These are phyloP conservation scores for Pyrenophora graminea DNA, from an alignment of 2,329 filamentous ascomycete species.

Conservation along the genomic window DNA sequence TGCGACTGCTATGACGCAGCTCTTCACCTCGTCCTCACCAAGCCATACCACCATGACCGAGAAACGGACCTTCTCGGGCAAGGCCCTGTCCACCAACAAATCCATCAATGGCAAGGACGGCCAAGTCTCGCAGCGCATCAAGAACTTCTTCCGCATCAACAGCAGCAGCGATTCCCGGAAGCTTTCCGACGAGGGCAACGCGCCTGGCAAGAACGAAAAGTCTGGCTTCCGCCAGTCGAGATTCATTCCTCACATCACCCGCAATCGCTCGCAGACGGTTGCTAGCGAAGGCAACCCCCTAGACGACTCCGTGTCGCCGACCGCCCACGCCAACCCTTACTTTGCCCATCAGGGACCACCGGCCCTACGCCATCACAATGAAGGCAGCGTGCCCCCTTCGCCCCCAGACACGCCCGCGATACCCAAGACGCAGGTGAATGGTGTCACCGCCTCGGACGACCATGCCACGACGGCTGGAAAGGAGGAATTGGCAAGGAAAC, in stretches of 20 bases:
- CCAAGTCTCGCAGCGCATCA: slow-evolving; percentile 67
- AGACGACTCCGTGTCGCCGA: slow-evolving; percentile 87
- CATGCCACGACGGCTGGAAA: slow-evolving; percentile 78
- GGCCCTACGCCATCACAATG: slow-evolving; percentile 90
- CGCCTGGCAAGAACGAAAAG: slow-evolving; percentile 62
- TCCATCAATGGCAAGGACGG: slow-evolving; percentile 54
- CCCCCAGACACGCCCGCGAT: slow-evolving; percentile 86
- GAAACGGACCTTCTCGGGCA: slow-evolving; percentile 56
- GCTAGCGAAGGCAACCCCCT: slow-evolving; percentile 90
- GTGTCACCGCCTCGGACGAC: slow-evolving; percentile 66
- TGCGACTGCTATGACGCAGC: slow-evolving; percentile 46
- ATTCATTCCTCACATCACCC: slow-evolving; percentile 84
- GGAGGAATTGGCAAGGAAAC: slow-evolving; percentile 89
- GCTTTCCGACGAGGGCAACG: slow-evolving; percentile 45
- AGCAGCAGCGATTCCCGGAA: slow-evolving; percentile 54
- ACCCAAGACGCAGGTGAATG: slow-evolving; percentile 63
- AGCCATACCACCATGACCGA: slow-evolving; percentile 47
- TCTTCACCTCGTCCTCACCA: slow-evolving; percentile 48
- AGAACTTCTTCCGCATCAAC: slow-evolving; percentile 71
- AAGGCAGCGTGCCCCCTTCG: slow-evolving; percentile 87
- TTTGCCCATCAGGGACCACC: slow-evolving; percentile 96
- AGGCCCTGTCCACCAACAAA: slow-evolving; percentile 52
- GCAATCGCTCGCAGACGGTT: slow-evolving; percentile 86
- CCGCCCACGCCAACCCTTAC: slow-evolving; percentile 93
- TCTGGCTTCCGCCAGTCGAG: slow-evolving; percentile 78